Evolutionary conservation across 2,329 filamentous ascomycete species (phyloP), one percentile per base, ranked within the genome.

Genomic region (Curvularia verruculosa): DNA sequence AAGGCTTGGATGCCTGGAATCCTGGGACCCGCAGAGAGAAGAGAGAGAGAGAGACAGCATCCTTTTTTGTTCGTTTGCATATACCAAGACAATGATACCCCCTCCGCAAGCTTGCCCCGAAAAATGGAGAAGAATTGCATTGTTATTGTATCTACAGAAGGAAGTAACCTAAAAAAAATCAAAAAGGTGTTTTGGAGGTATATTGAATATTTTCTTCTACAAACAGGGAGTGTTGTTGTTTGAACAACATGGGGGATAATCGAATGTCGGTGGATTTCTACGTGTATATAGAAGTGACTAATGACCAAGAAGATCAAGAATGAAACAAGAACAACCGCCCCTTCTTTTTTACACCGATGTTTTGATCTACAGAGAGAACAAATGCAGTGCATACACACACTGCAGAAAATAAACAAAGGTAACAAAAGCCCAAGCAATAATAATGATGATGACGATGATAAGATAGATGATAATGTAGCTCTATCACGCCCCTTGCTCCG

Each of bases 41-140:
- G 39, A 41, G 23, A 10, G 39, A 41, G 39, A 24, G 39, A 6
- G 39, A 41, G 37, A 39, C 18, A 39, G 5, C 18, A 18, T 21
- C n/a, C 21, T 41, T 13, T 41, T 41, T 41, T n/a, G n/a, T 41
- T 24, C 39, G 39, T 44, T 56, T 53, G 50, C 44, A 48, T 49
- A 54, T 39, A 19, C 41, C 26, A 31, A 56, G 23, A 55, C 47
- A 51, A 40, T 49, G 43, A 54, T 50, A 54, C 51, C 51, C 51
- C 48, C 45, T 43, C 31, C 31, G 37, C 23, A 21, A 40, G 46
- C 52, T 48, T 8, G 47, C 41, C 21, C 28, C n/a, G 40, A 28
- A n/a, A 37, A 36, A 18, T n/a, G 19, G 28, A 31, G n/a, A 47
- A 31, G 28, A 47, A 31, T 13, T 15, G 18, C 19, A 19, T 31